These are phyloP conservation scores for Pichia sp. DNA, from an alignment of 1,139 yeast species.

Conservation along the genomic window DNA sequence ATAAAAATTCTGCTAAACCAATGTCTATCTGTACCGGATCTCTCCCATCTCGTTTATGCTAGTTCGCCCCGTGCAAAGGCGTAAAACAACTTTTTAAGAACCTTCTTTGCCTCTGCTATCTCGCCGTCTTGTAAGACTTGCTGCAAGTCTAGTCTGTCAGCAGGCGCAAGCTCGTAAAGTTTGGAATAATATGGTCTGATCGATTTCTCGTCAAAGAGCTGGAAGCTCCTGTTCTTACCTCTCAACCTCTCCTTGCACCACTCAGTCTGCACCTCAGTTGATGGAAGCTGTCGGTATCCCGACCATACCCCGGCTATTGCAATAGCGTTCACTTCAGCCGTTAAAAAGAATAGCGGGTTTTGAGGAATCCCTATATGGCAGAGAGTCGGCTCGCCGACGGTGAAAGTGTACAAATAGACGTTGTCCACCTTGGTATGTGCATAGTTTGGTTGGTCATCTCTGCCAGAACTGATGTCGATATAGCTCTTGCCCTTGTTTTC, in stretches of 20 bases:
- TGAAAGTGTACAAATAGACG: constrained; percentile 39
- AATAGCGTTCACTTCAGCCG: constrained; percentile 43
- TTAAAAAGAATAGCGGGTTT: constrained; percentile 40
- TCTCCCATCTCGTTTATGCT: neutral
- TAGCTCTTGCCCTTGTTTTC: constrained; percentile 24
- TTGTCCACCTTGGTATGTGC: constrained; percentile 31
- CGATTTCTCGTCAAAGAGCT: constrained; percentile 31
- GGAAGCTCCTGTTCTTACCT: constrained; percentile 27
- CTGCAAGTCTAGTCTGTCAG: constrained; percentile 27
- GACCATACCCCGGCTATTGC: constrained; percentile 49
- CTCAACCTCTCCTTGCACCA: constrained; percentile 24
- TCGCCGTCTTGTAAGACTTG: constrained; percentile 12
- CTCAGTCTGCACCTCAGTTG: constrained; percentile 25
- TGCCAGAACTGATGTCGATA: constrained; percentile 23
- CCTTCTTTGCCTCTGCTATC: constrained; percentile 13
- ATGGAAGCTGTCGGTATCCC: constrained; percentile 25
- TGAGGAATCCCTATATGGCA: constrained; percentile 41
- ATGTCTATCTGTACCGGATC: no score
- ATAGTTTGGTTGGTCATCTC: constrained; percentile 19
- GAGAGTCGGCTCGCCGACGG: constrained; percentile 42
- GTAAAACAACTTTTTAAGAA: constrained; percentile 18
- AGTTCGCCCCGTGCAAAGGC: constrained; percentile 17
- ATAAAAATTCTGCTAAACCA: no score
- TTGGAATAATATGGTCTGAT: constrained; percentile 31
- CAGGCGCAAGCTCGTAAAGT: constrained; percentile 30